Percentiles rank a stretch among this genome's conserved stretches.
phyloP scores from a whole-genome alignment of 2,329 filamentous ascomycete species.

The Diplocarpon rosae region DNA sequence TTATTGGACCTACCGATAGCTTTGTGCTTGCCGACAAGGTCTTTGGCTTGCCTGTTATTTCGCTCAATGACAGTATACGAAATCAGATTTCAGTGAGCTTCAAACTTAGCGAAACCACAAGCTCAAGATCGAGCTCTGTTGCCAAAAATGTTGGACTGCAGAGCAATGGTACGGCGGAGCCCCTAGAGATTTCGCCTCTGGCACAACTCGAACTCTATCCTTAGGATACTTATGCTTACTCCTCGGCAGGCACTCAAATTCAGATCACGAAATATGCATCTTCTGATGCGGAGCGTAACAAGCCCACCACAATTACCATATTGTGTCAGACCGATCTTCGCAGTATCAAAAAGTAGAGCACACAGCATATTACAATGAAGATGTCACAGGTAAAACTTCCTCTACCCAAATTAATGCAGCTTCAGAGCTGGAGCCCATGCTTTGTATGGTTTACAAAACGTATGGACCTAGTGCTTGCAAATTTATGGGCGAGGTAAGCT shows the following conservation, averaged over 20 bases:
- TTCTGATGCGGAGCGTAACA: constrained; percentile 2
- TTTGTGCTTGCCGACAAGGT: constrained; percentile 7
- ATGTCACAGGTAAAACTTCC: too few species aligned
- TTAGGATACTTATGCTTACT: not conserved
- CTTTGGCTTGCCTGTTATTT: constrained; percentile 4
- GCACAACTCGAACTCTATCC: too few species aligned
- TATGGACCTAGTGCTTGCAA: too few species aligned
- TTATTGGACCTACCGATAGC: constrained; percentile 4
- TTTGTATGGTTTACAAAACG: too few species aligned
- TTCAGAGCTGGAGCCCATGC: too few species aligned
- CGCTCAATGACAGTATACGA: constrained; percentile 1
- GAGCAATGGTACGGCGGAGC: not conserved
- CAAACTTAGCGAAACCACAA: constrained; percentile 3
- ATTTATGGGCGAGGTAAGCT: too few species aligned
- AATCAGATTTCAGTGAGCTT: constrained; percentile 4
- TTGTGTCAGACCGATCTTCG: constrained; percentile 2
- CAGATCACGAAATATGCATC: constrained; percentile 5
- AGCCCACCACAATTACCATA: constrained; percentile 7
- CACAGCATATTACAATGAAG: too few species aligned
- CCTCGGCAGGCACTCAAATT: not conserved
- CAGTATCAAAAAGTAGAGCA: not conserved
- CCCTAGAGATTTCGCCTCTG: not conserved
- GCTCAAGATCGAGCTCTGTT: not conserved
- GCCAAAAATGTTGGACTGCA: constrained; percentile 2
- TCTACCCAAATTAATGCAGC: too few species aligned